phyloP scores from a whole-genome alignment of 257 asterid species.

The Plectranthus barbatus region DNA sequence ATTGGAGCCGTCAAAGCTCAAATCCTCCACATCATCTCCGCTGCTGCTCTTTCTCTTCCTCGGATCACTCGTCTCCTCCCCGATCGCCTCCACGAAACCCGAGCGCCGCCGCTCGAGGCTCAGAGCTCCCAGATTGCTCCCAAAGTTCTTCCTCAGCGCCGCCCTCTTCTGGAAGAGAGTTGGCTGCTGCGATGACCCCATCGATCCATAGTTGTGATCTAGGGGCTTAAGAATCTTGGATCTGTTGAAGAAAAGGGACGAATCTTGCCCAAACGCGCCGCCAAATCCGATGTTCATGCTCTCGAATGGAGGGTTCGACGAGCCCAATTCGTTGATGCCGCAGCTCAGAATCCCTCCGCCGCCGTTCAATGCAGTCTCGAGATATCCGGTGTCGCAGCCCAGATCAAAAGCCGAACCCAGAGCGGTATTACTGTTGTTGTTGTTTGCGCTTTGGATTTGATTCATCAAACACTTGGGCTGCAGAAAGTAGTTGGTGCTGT shows the following conservation, averaged over 20 bases:
- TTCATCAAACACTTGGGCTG: slow-evolving; percentile 29
- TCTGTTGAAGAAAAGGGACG: slow-evolving; percentile 32
- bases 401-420: slow-evolving; percentile 38
- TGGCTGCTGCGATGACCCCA: slow-evolving; percentile 51
- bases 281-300: slow-evolving; percentile 26
- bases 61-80: slow-evolving; percentile 17
- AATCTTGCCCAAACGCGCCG: slow-evolving; percentile 34
- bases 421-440: slow-evolving; percentile 6
- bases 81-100: background rate
- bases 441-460: slow-evolving; percentile 11
- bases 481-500: slow-evolving; percentile 33
- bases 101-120: slow-evolving; percentile 17
- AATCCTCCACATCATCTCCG: slow-evolving; percentile 62
- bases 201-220: slow-evolving; percentile 45
- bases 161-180: slow-evolving; percentile 94
- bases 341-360: slow-evolving; percentile 20
- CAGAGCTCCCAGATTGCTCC: slow-evolving; percentile 34
- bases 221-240: slow-evolving; percentile 72
- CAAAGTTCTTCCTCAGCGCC: slow-evolving; percentile 54
- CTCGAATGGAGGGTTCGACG: background rate
- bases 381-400: slow-evolving; percentile 54
- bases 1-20: slow-evolving; percentile 64
- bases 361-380: slow-evolving; percentile 35
- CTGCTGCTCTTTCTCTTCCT: slow-evolving; percentile 46
- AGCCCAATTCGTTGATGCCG: slow-evolving; percentile 31